A percentile compares a stretch with the other conserved stretches of the same genome.
phyloP scores from a whole-genome alignment of 768 basidiomycete species.

The Saitozyma podzolica region DNA sequence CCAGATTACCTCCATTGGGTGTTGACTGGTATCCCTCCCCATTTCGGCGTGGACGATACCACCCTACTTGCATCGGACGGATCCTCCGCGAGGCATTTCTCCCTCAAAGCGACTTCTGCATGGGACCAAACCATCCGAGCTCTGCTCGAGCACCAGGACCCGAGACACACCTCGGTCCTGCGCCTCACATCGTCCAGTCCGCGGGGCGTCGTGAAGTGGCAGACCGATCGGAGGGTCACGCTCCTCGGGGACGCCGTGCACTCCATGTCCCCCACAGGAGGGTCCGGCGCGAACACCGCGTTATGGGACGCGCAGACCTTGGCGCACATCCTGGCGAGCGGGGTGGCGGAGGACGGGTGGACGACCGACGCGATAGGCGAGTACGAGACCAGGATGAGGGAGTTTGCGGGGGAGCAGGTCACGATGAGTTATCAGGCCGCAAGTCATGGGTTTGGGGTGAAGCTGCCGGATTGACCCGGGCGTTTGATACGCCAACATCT shows the following conservation, averaged over 20 bases:
- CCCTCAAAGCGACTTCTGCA: background rate
- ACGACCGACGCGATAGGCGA: conserved; percentile 4
- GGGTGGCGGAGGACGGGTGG: conserved; percentile 9
- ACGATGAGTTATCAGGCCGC: too few relatives aligned
- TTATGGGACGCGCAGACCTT: conserved; percentile 17
- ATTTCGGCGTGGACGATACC: background rate
- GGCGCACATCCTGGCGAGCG: conserved; percentile 4
- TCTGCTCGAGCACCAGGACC: conserved; percentile 7
- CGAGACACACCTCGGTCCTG: conserved; percentile 8
- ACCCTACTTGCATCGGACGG: too few relatives aligned
- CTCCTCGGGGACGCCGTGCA: conserved; percentile 27
- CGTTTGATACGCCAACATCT: too few relatives aligned
- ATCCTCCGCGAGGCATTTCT: too few relatives aligned
- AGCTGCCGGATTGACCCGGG: too few relatives aligned
- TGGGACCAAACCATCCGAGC: conserved; percentile 13
- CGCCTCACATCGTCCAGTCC: conserved; percentile 12
- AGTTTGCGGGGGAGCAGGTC: conserved; percentile 5
- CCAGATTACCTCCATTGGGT: conserved; percentile 27
- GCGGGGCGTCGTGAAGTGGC: conserved; percentile 1
- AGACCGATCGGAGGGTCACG: conserved; percentile 17
- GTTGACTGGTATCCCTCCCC: background rate
- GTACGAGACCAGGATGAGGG: conserved; percentile 21
- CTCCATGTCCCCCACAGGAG: conserved; percentile 27
- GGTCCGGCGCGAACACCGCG: conserved; percentile 22
- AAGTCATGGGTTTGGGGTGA: too few relatives aligned